Evolutionary conservation across 1,139 yeast genomes (phyloP), one percentile per base, ranked within the genome.

Genomic region (Eremothecium coryli): DNA sequence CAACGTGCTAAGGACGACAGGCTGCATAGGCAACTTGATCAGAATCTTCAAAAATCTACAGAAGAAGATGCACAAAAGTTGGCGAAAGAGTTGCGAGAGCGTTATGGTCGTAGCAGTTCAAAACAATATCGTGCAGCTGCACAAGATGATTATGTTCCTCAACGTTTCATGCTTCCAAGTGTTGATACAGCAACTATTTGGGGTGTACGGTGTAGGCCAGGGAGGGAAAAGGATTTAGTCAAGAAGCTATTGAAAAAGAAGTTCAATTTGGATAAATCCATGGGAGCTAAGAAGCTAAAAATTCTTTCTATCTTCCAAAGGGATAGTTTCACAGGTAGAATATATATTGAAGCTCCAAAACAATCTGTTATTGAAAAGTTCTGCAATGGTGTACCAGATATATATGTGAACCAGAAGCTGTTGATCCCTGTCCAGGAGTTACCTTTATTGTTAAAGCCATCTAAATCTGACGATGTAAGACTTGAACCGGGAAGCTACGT

Each of bases 151-250:
- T 72, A 84, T 25, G 95, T 90, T 5, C 93, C 98, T 2, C 98
- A 90, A 58, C 80, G 95, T 52, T 72, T 93, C 49, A 70, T 90
- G 48, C 71, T 90, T 63, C 98, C 98, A 11, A 85, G 96, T 18
- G 95, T 90, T 40, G 86, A 88, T 51, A 97, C 93, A 55, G 97
- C 98, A 5, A 78, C 88, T 38, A 85, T 93, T 52, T 90, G 95
- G 81, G 97, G 95, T 51, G 76, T 90, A 31, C 75, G 96, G 59
- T 85, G 94, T 62, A 74, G 93, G 49, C 88, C 85, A 20, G 97
- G 97, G 30, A 77, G 82, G 49, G 98, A 90, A 62, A 86, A 84
- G 58, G 96, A 86, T 37, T 67, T 88, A 44, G 95, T 93, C 21
- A 75, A 88, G 47, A 82, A 81, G 43, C 65, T 90, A 38, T 69